These are phyloP conservation scores for Deinandra increscens DNA, from an alignment of 129 eudicot species.

Conservation along the genomic window DNA sequence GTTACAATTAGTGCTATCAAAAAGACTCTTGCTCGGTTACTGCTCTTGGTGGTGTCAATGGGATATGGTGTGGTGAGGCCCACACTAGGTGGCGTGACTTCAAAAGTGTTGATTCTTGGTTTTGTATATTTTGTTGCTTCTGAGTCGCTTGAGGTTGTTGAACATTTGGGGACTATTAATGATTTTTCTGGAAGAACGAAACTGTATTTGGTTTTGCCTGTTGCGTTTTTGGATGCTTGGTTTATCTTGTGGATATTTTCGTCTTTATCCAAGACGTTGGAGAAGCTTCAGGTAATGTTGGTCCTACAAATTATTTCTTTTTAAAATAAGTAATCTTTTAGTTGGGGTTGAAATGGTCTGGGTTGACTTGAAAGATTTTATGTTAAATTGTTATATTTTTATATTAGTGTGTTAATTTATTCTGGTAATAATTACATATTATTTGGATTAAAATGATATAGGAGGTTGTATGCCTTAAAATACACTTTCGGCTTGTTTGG, in stretches of 20 bases:
- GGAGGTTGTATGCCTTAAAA: background rate
- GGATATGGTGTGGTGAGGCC: constrained; percentile 82
- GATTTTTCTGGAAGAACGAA: constrained; percentile 61
- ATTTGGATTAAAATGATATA: background rate
- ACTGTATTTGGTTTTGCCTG: constrained; percentile 65
- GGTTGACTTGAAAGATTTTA: background rate
- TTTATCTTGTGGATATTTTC: constrained; percentile 80
- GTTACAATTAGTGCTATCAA: constrained; percentile 61
- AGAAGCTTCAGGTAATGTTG: constrained; percentile 67
- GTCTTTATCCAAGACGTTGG: constrained; percentile 63
- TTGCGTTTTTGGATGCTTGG: constrained; percentile 67
- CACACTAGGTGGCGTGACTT: constrained; percentile 64
- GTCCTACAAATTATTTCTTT: background rate
- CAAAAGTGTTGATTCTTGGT: constrained; percentile 57
- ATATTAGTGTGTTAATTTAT: background rate
- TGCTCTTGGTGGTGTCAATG: constrained; percentile 71
- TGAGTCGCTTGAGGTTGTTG: constrained; percentile 70
- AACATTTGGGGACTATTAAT: constrained; percentile 64
- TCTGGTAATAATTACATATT: background rate
- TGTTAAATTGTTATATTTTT: background rate
- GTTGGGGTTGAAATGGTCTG: background rate
- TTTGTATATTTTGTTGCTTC: constrained; percentile 54
- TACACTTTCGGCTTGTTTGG: background rate
- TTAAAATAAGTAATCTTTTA: background rate
- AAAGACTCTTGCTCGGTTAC: constrained; percentile 64